Evolutionary conservation across 108 stramenopile species (phyloP).

Genomic region (Pseudonitzschia pungens): DNA sequence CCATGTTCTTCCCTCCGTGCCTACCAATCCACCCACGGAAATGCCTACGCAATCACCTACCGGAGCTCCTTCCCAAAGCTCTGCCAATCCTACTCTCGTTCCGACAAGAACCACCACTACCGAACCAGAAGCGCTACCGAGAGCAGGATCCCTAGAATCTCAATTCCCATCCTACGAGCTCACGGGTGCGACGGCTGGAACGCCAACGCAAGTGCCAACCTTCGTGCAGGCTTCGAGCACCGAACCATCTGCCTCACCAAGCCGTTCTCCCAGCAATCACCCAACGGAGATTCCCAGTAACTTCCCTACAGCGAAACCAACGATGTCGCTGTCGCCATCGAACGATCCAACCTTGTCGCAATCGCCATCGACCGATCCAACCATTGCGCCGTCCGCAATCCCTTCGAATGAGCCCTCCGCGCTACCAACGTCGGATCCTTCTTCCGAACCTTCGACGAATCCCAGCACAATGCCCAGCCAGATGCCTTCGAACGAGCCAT

Average conservation of each 20-base stretch:
- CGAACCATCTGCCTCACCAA: too few species aligned
- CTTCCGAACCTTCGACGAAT: background rate
- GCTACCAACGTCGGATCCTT: background rate
- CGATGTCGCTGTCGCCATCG: too few species aligned
- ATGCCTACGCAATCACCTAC: background rate
- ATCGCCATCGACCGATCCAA: background rate
- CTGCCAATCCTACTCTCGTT: background rate
- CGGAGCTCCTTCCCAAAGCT: background rate
- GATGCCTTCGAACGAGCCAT: background rate
- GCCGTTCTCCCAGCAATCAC: background rate
- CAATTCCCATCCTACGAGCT: background rate
- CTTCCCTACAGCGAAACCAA: background rate
- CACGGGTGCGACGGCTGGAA: background rate
- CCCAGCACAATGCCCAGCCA: background rate
- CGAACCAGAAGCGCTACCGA: too few species aligned
- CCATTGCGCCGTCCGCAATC: background rate
- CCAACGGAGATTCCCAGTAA: background rate
- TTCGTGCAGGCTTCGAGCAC: background rate
- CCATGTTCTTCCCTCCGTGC: background rate
- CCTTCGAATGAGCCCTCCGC: background rate
- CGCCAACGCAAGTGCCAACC: background rate
- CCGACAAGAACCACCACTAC: too few species aligned
- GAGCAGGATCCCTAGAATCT: too few species aligned
- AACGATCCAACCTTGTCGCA: background rate
- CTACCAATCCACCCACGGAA: slow-evolving; percentile 2